Conservation (phyloP, 139 green algal genomes). For the Closterium sp. region DNA sequence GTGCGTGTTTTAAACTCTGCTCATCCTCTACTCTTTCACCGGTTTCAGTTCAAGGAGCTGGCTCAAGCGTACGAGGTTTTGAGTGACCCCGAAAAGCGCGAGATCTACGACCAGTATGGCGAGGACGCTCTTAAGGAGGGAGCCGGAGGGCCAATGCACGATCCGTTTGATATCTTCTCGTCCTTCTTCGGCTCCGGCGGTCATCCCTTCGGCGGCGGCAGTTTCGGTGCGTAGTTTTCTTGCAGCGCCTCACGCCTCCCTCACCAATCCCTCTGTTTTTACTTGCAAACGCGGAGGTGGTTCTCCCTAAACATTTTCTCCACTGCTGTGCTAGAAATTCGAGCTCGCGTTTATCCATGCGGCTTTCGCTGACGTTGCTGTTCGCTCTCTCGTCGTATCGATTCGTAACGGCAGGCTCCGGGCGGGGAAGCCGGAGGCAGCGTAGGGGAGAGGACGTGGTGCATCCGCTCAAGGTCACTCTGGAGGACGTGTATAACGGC, state of each 20-base stretch:
- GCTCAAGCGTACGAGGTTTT: constrained; percentile 96
- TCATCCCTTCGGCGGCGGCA: constrained; percentile 24
- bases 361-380: neutral
- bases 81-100: constrained; percentile 89
- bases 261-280: too few species aligned
- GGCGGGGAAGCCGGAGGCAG: constrained; percentile 13
- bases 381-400: neutral
- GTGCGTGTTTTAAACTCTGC: too few species aligned
- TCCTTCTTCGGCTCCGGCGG: constrained; percentile 79
- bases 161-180: constrained; percentile 94
- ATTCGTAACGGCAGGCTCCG: neutral
- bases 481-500: constrained; percentile 94
- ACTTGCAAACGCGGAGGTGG: too few species aligned
- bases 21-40: too few species aligned
- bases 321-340: too few species aligned
- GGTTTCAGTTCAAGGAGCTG: constrained; percentile 91
- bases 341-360: too few species aligned
- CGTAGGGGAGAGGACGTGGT: constrained; percentile 91
- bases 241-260: too few species aligned
- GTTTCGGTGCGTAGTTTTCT: neutral
- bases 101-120: constrained; percentile 99
- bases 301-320: neutral
- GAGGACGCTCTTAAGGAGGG: constrained; percentile 98
- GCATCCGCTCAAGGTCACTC: constrained; percentile 83
- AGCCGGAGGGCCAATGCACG: constrained; percentile 69